These are phyloP conservation scores for Nissolia schottii DNA, from an alignment of 306 rosid genomes.

Conservation along the genomic window DNA sequence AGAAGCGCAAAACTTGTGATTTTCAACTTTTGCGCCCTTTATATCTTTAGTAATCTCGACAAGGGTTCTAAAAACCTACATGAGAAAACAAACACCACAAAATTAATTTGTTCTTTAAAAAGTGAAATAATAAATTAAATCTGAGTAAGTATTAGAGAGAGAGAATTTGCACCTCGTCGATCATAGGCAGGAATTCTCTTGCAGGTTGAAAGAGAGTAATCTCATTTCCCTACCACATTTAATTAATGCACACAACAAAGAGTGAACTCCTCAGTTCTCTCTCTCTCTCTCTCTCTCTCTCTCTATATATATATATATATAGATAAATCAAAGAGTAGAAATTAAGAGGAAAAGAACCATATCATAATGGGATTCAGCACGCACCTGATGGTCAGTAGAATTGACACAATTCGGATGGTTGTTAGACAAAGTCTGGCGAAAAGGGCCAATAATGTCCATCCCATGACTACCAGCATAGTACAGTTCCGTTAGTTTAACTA, in stretches of 20 bases:
- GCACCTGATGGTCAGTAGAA: conserved; percentile 55
- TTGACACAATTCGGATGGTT: conserved; percentile 48
- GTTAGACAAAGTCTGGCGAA: conserved; percentile 28
- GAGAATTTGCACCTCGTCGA: conserved; percentile 58
- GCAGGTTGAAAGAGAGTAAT: conserved; percentile 89
- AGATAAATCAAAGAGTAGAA: background rate
- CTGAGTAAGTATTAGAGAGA: background rate
- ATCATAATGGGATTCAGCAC: background rate
- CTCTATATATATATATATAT: background rate
- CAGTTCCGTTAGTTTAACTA: conserved; percentile 90
- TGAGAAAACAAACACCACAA: background rate
- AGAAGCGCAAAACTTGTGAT: conserved; percentile 92
- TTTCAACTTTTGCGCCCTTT: conserved; percentile 76
- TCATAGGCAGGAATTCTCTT: conserved; percentile 73
- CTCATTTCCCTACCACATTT: conserved; percentile 61
- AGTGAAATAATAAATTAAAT: background rate
- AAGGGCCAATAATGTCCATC: conserved; percentile 87
- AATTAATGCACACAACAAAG: background rate
- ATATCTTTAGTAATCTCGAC: conserved; percentile 65
- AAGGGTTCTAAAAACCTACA: conserved; percentile 83
- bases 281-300: too few relatives aligned
- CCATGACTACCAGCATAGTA: conserved; percentile 98
- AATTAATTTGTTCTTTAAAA: background rate
- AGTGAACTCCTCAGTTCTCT: background rate
- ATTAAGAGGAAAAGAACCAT: background rate